Percentiles rank a stretch among this genome's conserved stretches.
phyloP scores from a whole-genome alignment of 306 rosid species.

The Myrica gale region DNA sequence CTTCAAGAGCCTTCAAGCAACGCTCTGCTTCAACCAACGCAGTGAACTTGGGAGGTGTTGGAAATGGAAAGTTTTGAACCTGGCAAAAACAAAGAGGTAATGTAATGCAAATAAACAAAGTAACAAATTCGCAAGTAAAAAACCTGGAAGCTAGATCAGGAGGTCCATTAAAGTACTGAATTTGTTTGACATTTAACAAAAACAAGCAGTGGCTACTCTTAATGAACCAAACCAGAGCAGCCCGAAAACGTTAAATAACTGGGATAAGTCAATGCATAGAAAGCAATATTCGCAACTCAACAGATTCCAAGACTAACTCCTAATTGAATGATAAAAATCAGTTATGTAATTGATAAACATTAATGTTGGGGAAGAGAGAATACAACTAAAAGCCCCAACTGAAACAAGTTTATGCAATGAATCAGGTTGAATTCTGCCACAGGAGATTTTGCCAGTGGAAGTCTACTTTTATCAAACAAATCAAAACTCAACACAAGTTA shows the following conservation, averaged over 20 bases:
- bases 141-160: conserved; percentile 7
- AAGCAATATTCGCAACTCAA: neutral
- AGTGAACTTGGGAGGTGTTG: conserved; percentile 67
- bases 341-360: conserved; percentile 8
- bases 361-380: conserved; percentile 4
- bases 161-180: conserved; percentile 9
- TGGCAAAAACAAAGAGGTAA: conserved; percentile 24
- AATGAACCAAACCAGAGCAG: conserved; percentile 7
- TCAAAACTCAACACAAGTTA: conserved; percentile 9
- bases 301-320: neutral
- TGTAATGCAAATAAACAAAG: conserved; percentile 4
- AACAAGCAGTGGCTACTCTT: conserved; percentile 12
- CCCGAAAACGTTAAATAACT: conserved; percentile 14
- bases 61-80: conserved; percentile 89
- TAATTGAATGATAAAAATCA: conserved; percentile 4
- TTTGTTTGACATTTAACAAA: neutral
- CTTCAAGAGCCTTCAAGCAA: conserved; percentile 86
- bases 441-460: neutral
- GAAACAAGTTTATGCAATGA: neutral
- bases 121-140: neutral
- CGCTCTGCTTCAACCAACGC: conserved; percentile 71
- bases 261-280: conserved; percentile 3
- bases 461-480: neutral
- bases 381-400: neutral
- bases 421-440: neutral